phyloP scores from a whole-genome alignment of 352 stramenopile genomes.

The Poterioochromonas sp. region DNA sequence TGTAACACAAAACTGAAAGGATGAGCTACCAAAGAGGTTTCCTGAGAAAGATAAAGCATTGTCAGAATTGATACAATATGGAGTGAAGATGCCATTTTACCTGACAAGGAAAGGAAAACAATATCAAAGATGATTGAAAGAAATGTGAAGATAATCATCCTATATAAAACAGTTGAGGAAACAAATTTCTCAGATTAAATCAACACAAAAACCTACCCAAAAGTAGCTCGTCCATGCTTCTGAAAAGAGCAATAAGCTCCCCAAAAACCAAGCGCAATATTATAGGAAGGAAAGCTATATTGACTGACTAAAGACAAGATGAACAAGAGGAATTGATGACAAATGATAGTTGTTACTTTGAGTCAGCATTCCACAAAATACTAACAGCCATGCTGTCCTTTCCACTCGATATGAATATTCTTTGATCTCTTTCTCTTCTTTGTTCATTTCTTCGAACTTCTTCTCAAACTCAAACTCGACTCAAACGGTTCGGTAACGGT shows the following conservation, averaged over 20 bases:
- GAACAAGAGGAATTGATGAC: neutral
- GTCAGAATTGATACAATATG: neutral
- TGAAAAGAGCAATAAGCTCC: conserved; percentile 19
- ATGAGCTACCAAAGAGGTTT: neutral
- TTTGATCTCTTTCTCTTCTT: neutral
- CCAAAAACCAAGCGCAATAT: conserved; percentile 18
- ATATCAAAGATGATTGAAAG: conserved; percentile 3
- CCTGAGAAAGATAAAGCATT: neutral
- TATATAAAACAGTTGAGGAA: neutral
- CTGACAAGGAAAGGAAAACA: neutral
- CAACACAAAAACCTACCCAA: neutral
- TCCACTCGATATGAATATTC: neutral
- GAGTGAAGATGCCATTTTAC: neutral
- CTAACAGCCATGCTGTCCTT: neutral
- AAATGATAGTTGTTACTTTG: neutral
- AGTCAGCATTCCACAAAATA: neutral
- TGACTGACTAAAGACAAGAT: neutral
- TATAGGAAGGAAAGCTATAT: conserved; percentile 12
- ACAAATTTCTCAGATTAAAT: neutral
- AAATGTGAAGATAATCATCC: neutral
- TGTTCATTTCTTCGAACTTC: neutral
- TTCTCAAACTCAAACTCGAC: neutral
- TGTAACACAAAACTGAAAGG: neutral
- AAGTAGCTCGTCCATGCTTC: conserved; percentile 2
- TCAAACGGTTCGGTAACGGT: too few relatives aligned